Evolutionary conservation across 495 filamentous ascomycete species (phyloP).

Genomic region (Penicillium roqueforti): DNA sequence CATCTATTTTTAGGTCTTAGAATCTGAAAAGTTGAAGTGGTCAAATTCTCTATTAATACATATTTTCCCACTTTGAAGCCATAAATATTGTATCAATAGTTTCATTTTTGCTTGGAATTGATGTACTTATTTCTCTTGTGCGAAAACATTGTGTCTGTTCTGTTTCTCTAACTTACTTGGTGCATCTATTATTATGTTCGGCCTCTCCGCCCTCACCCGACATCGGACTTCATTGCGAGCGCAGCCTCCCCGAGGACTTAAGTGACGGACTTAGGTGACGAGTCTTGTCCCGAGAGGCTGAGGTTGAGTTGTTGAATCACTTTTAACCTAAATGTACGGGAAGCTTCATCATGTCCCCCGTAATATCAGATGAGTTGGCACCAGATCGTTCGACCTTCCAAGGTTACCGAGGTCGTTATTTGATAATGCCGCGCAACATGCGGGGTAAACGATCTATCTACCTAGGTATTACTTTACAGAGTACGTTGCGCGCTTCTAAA

Average conservation of each 20-base stretch:
- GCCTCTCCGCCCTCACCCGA: not conserved
- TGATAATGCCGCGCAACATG: not conserved
- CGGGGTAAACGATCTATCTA: constrained; percentile 5
- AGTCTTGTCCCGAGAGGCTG: not conserved
- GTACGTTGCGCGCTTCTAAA: too few species aligned
- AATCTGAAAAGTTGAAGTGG: not conserved
- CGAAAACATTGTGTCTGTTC: too few species aligned
- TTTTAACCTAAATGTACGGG: not conserved
- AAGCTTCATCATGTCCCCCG: not conserved
- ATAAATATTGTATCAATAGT: too few species aligned
- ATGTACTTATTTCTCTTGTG: too few species aligned
- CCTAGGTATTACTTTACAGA: too few species aligned
- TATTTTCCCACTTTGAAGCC: too few species aligned
- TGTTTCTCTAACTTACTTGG: too few species aligned
- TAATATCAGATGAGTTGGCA: not conserved
- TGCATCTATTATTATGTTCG: not conserved
- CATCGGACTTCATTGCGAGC: constrained; percentile 4
- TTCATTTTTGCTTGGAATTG: too few species aligned
- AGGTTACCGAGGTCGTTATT: constrained; percentile 2
- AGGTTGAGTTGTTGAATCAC: not conserved
- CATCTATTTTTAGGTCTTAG: not conserved
- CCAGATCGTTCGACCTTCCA: not conserved
- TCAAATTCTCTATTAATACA: not conserved
- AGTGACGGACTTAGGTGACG: not conserved
- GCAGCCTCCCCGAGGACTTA: not conserved